These are phyloP conservation scores for Aureobasidium namibiae DNA, from an alignment of 2,329 filamentous ascomycete genomes.

Conservation along the genomic window DNA sequence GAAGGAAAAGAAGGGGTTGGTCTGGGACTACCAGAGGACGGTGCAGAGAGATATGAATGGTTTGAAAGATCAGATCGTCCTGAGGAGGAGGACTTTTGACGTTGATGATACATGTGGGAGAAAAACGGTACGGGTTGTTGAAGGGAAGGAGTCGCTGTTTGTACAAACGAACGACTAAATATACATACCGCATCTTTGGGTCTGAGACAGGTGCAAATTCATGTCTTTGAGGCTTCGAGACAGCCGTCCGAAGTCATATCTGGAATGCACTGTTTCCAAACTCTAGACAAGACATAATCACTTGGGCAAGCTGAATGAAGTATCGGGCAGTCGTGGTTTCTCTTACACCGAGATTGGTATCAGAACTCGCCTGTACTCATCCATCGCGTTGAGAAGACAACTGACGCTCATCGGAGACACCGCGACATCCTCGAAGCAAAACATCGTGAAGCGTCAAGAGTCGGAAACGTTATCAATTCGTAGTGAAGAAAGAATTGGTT, in stretches of 20 bases:
- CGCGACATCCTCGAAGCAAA: too few relatives aligned
- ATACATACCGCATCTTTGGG: not conserved
- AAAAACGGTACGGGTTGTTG: not conserved
- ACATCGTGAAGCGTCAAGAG: too few relatives aligned
- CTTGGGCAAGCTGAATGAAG: not conserved
- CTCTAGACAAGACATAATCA: not conserved
- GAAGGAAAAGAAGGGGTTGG: not conserved
- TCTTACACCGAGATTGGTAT: not conserved
- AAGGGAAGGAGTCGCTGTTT: not conserved
- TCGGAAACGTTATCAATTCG: too few relatives aligned
- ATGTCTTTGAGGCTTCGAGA: not conserved
- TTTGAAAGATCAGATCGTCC: not conserved
- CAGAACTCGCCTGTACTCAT: not conserved
- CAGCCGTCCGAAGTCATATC: not conserved
- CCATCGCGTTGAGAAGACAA: too few relatives aligned
- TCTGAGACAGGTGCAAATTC: not conserved
- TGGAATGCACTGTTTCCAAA: not conserved
- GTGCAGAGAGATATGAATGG: not conserved
- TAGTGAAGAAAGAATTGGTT: too few relatives aligned
- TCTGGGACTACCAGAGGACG: not conserved
- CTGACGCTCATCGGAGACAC: too few relatives aligned
- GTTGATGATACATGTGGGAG: not conserved
- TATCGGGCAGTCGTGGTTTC: not conserved
- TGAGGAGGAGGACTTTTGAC: constrained; percentile 1
- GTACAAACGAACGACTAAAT: not conserved